These are phyloP conservation scores for Botrytis porri DNA, from an alignment of 2,329 filamentous ascomycete species.

Conservation along the genomic window DNA sequence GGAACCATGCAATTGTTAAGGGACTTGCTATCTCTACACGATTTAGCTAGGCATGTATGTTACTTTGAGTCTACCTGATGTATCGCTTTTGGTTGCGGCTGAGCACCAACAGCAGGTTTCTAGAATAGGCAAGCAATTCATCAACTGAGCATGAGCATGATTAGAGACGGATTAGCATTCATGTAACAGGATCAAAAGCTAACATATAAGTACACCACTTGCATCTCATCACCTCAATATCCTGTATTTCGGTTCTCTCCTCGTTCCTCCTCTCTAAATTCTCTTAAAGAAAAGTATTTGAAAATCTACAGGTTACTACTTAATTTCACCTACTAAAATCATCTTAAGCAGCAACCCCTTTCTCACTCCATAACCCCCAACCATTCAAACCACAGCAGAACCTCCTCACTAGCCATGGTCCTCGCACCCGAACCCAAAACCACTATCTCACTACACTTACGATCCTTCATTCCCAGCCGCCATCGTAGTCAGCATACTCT, in stretches of 20 bases:
- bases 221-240: neutral
- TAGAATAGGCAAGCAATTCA: neutral
- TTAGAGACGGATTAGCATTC: neutral
- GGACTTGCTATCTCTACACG: neutral
- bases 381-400: neutral
- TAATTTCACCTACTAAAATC: neutral
- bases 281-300: neutral
- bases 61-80: slow-evolving; percentile 15
- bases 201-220: slow-evolving; percentile 28
- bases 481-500: slow-evolving; percentile 29
- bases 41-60: neutral
- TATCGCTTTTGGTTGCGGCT: neutral
- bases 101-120: slow-evolving; percentile 24
- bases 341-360: neutral
- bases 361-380: neutral
- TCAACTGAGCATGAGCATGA: slow-evolving; percentile 11
- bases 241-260: neutral
- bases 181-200: slow-evolving; percentile 24
- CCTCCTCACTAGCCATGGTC: neutral
- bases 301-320: neutral
- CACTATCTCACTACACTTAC: neutral
- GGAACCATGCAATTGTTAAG: neutral
- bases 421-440: neutral
- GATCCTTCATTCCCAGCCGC: neutral
- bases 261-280: neutral